phyloP scores from a whole-genome alignment of 2,329 filamentous ascomycete species.

The Curvularia verruculosa region DNA sequence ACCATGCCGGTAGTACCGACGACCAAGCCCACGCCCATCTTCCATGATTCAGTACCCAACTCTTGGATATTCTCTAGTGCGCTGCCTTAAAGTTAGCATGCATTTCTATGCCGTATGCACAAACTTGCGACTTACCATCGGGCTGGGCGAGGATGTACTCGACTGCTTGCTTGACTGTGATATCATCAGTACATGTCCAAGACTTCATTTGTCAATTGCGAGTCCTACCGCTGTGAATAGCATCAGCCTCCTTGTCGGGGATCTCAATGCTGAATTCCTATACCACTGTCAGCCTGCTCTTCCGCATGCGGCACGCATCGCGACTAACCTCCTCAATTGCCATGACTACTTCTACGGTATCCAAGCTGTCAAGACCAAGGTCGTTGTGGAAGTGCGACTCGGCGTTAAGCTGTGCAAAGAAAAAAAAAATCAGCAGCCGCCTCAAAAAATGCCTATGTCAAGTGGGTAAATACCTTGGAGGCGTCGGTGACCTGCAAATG shows the following conservation, averaged over 20 bases:
- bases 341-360: conserved; percentile 99
- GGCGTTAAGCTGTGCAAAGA: conserved; percentile 74
- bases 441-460: background rate
- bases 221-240: conserved; percentile 86
- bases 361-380: conserved; percentile 93
- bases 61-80: conserved; percentile 37
- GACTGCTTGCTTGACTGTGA: conserved; percentile 86
- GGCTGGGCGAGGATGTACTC: conserved; percentile 93
- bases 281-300: conserved; percentile 23
- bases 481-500: conserved; percentile 64
- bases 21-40: conserved; percentile 37
- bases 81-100: conserved; percentile 37
- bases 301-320: conserved; percentile 4
- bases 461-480: conserved; percentile 58
- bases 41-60: conserved; percentile 29
- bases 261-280: conserved; percentile 93
- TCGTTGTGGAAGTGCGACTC: conserved; percentile 95
- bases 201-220: background rate
- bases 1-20: conserved; percentile 43
- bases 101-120: conserved; percentile 2
- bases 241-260: conserved; percentile 94
- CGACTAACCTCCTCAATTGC: conserved; percentile 90
- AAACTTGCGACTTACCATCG: conserved; percentile 69
- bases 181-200: conserved; percentile 40
- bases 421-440: conserved; percentile 35